A percentile compares a stretch with the other conserved stretches of the same genome.
Evolutionary conservation across 2,329 filamentous ascomycete genomes (phyloP).

Genomic region (Cercospora canescens): DNA sequence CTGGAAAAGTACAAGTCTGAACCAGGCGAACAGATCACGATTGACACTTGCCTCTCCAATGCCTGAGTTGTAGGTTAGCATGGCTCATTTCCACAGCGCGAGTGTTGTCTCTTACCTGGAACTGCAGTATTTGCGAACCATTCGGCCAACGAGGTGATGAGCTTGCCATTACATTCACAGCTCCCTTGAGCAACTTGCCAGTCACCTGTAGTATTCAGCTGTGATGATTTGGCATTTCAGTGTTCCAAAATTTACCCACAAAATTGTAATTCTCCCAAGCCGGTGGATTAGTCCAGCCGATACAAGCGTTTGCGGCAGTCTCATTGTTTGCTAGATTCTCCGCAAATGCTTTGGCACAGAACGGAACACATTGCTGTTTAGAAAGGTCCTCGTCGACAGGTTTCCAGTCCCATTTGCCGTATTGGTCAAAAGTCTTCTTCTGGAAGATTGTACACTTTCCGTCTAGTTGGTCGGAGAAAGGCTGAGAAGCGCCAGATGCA

Average conservation of each 20-base stretch:
- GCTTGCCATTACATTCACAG: neutral
- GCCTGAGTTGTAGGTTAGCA: neutral
- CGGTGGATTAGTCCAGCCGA: neutral
- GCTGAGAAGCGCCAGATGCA: neutral
- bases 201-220: too few species aligned
- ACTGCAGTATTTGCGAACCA: neutral
- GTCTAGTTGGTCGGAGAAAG: neutral
- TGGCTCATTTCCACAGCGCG: too few species aligned
- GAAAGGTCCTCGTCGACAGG: neutral
- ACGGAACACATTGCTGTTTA: neutral
- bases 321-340: neutral
- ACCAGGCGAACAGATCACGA: neutral
- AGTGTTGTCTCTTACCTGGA: neutral
- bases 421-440: neutral
- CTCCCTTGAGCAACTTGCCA: neutral
- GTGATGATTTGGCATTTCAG: too few species aligned
- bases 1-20: too few species aligned
- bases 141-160: neutral
- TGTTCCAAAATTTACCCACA: neutral
- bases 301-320: neutral
- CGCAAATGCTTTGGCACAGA: neutral
- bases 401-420: neutral
- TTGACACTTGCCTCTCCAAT: neutral
- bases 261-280: neutral
- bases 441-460: neutral